A percentile compares a stretch with the other conserved stretches of the same genome.
Evolutionary conservation across 805 yeast genomes (phyloP).

Genomic region (Cyberlindnera petersonii): DNA sequence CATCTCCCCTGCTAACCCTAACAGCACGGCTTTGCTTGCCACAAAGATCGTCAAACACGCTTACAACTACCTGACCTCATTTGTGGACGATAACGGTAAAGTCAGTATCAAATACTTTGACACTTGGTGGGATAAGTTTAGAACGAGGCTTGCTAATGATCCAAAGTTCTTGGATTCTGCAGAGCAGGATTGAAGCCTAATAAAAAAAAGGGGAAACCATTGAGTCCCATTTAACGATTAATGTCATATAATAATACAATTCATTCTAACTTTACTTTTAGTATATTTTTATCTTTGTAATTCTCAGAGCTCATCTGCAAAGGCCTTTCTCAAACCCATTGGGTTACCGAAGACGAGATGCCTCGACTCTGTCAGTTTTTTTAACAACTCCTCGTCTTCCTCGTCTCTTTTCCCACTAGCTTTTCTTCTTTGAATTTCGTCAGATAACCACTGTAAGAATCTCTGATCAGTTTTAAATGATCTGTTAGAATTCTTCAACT

Average conservation of each 20-base stretch:
- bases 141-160: conserved; percentile 66
- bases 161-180: conserved; percentile 69
- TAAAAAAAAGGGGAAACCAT: too few relatives aligned
- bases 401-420: conserved; percentile 21
- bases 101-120: conserved; percentile 87
- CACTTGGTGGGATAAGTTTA: conserved; percentile 94
- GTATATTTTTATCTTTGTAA: background rate
- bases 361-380: conserved; percentile 43
- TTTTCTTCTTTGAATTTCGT: conserved; percentile 30
- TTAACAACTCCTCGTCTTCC: conserved; percentile 35
- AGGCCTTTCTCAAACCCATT: conserved; percentile 59
- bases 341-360: conserved; percentile 78
- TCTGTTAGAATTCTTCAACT: conserved; percentile 30
- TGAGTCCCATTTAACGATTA: conserved; percentile 2
- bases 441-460: conserved; percentile 63
- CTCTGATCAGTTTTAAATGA: conserved; percentile 28
- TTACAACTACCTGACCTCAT: conserved; percentile 86
- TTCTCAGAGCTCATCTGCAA: conserved; percentile 44
- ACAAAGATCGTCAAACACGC: conserved; percentile 89
- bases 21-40: conserved; percentile 60
- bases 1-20: conserved; percentile 35
- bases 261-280: too few relatives aligned
- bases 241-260: background rate
- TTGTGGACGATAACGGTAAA: conserved; percentile 71
- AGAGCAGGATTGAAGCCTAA: conserved; percentile 8